These are phyloP conservation scores for Rossbeevera mucosa DNA, from an alignment of 768 basidiomycete genomes.

Conservation along the genomic window DNA sequence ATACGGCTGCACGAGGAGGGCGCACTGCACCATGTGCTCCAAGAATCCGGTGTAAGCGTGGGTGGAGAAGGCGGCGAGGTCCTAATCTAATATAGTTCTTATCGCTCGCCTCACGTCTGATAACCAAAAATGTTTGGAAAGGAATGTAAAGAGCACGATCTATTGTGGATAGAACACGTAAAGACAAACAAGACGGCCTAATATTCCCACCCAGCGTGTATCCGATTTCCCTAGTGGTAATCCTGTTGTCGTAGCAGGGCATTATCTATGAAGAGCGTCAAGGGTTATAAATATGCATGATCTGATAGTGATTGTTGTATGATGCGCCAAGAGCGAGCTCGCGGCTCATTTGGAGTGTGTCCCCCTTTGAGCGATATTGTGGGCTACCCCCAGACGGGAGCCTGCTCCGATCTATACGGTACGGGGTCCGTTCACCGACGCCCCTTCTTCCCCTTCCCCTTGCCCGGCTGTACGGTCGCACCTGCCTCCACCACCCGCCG, in stretches of 20 bases:
- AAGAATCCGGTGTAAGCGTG: conserved; percentile 43
- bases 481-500: conserved; percentile 51
- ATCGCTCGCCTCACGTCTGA: background rate
- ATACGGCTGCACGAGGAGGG: conserved; percentile 42
- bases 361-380: background rate
- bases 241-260: conserved; percentile 2
- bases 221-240: background rate
- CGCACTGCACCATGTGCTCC: conserved; percentile 41
- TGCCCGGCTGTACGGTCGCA: conserved; percentile 48
- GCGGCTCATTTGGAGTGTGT: background rate
- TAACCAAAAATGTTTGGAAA: background rate
- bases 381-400: conserved; percentile 8
- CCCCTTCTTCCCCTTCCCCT: conserved; percentile 50
- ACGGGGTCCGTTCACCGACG: background rate
- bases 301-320: background rate
- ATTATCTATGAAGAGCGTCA: conserved; percentile 4
- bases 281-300: conserved; percentile 3
- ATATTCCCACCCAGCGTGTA: background rate
- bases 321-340: background rate
- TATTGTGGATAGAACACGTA: background rate
- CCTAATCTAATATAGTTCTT: background rate
- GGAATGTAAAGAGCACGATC: background rate
- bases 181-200: background rate
- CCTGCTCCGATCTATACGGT: conserved; percentile 1
- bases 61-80: conserved; percentile 9